Percentiles rank a stretch among this genome's conserved stretches.
phyloP scores from a whole-genome alignment of 2,329 filamentous ascomycete genomes.

The Thelonectria rubi region DNA sequence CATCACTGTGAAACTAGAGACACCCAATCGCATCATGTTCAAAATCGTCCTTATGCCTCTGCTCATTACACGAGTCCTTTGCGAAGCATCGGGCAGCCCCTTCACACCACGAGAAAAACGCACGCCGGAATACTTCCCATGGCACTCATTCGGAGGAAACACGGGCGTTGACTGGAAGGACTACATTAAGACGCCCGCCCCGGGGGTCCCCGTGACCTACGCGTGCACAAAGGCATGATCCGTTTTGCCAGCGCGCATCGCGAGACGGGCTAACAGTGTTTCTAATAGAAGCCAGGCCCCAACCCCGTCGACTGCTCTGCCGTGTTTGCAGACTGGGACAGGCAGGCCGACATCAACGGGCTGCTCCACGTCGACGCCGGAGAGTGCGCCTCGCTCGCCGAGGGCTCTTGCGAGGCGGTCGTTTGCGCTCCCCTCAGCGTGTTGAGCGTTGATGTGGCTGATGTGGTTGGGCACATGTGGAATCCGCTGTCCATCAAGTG shows the following conservation, averaged over 20 bases:
- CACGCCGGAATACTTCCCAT: slow-evolving; percentile 26
- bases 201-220: slow-evolving; percentile 25
- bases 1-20: neutral
- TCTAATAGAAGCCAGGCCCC: slow-evolving; percentile 28
- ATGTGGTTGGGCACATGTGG: slow-evolving; percentile 36
- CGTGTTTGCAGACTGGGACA: slow-evolving; percentile 31
- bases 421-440: slow-evolving; percentile 27
- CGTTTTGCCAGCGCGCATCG: neutral
- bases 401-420: slow-evolving; percentile 26
- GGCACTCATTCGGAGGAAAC: slow-evolving; percentile 20
- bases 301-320: slow-evolving; percentile 31
- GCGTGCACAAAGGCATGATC: slow-evolving; percentile 30
- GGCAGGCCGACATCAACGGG: slow-evolving; percentile 4
- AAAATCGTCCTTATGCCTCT: neutral
- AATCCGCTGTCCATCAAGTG: slow-evolving; percentile 36
- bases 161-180: slow-evolving; percentile 30
- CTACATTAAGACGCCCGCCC: slow-evolving; percentile 12
- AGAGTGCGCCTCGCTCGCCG: slow-evolving; percentile 25
- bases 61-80: slow-evolving; percentile 5
- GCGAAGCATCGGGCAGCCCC: neutral
- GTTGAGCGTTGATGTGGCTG: slow-evolving; percentile 12
- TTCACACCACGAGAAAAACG: neutral
- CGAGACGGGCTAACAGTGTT: neutral
- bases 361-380: slow-evolving; percentile 22
- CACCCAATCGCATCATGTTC: slow-evolving; percentile 17